phyloP scores from a whole-genome alignment of 1,284 basidiomycete genomes.

The Apiotrichum gamsii region DNA sequence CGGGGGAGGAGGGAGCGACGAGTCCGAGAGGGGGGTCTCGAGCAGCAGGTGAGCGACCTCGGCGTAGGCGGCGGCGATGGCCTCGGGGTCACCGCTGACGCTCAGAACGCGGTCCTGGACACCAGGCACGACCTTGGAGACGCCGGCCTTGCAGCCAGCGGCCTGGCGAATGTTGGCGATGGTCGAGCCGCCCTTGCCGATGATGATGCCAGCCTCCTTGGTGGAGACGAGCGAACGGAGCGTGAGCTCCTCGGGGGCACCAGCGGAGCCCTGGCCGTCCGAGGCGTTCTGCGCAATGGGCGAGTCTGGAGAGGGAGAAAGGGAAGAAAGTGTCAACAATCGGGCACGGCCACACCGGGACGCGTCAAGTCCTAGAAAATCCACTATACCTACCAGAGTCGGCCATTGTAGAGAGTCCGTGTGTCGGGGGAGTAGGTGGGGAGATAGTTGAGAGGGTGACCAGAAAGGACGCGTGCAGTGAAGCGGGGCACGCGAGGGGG shows the following conservation, averaged over 20 bases:
- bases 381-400: slow-evolving; percentile 12
- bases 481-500: slow-evolving; percentile 18
- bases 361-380: no score
- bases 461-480: slow-evolving; percentile 11
- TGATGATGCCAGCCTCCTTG: slow-evolving; percentile 95
- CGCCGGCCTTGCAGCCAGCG: slow-evolving; percentile 95
- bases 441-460: slow-evolving; percentile 7
- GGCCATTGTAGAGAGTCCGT: slow-evolving; percentile 4
- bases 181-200: slow-evolving; percentile 89
- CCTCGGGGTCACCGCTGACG: slow-evolving; percentile 83
- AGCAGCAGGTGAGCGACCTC: slow-evolving; percentile 92
- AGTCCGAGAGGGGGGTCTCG: slow-evolving; percentile 57
- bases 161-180: slow-evolving; percentile 91
- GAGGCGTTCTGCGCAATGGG: slow-evolving; percentile 29
- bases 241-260: slow-evolving; percentile 56
- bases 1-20: slow-evolving; percentile 61
- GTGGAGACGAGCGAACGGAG: slow-evolving; percentile 89
- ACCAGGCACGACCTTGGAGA: slow-evolving; percentile 94
- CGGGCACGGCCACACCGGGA: not conserved
- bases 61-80: slow-evolving; percentile 88
- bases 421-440: slow-evolving; percentile 2
- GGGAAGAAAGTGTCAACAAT: not conserved
- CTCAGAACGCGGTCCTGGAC: slow-evolving; percentile 96
- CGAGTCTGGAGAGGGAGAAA: slow-evolving; percentile 12
- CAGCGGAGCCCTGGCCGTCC: slow-evolving; percentile 12